Base-by-base conservation (phyloP, 768 basidiomycete genomes). In the Xerocomus potaroensis region DNA sequence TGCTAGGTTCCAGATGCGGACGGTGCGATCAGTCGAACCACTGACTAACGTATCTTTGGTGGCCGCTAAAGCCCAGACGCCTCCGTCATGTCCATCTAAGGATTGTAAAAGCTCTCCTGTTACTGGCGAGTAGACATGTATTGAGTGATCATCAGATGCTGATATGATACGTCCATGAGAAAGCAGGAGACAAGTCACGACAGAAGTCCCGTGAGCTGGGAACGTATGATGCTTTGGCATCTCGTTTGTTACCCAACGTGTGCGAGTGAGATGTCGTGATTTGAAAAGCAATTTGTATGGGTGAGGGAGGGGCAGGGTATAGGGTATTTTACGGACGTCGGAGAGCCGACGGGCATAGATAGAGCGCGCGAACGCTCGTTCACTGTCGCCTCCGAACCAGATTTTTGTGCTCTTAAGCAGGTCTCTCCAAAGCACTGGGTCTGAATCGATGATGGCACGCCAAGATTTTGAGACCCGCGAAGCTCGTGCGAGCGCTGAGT, bases 91-190 rank as follows among this genome's bases (percentile, higher is more conserved):
- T 3, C 94, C 95, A 48, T 87, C 77, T 34, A 98, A 75, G 2
- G 84, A 79, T 33, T 78, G 81, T 5, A 85, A 65, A 18, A 89
- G 76, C 30, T 80, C 75, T 11, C 95, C 95, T 0, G 85, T 88
- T 18, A 77, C 64, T n/a, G 91, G 93, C 19, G 85, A 87, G 64
- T 95, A 97, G 37, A 99, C 83, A 60, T 94, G 90, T 60, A 98
- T 96, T 4, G 91, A 89, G 58, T 97, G 91, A 67, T 97, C 94
- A 66, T 99, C 95, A 1, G 92, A 95, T 10, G 95, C 94, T 10
- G 91, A 93, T 59, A 99, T 91, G 69, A 99, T 91, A 50, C 94
- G 91, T 24, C 89, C 88, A 50, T 83, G 82, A 41, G 95, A 96
- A 71, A 99, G 91, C 57, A 97, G 80, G 37, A 97, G 81, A 65